These are phyloP conservation scores for Aspergillus bombycis DNA, from an alignment of 2,329 filamentous ascomycete genomes.

Conservation along the genomic window DNA sequence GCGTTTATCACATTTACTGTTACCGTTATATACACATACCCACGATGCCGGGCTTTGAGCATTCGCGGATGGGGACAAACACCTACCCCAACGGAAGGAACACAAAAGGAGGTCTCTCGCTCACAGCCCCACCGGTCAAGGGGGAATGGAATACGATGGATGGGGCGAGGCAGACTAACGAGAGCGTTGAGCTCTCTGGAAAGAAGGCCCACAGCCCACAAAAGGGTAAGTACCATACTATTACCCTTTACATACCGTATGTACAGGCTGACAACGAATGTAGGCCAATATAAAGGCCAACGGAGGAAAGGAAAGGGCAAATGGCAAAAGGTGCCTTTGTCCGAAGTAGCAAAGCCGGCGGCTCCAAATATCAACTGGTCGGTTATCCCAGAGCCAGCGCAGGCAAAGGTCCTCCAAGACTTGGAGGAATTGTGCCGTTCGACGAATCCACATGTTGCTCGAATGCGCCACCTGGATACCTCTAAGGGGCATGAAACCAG, in stretches of 20 bases:
- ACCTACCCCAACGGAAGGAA: neutral
- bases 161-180: too few relatives aligned
- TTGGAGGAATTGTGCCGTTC: neutral
- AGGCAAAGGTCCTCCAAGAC: neutral
- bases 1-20: neutral
- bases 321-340: neutral
- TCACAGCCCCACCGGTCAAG: neutral
- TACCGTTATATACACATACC: neutral
- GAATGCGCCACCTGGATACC: neutral
- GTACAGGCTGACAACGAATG: neutral
- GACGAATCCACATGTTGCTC: neutral
- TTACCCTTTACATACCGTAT: neutral
- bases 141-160: neutral
- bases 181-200: neutral
- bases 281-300: neutral
- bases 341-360: neutral
- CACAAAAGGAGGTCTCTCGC: accelerated
- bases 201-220: neutral
- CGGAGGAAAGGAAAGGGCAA: neutral
- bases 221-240: neutral
- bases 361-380: neutral
- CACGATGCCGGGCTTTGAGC: neutral
- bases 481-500: neutral
- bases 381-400: neutral
- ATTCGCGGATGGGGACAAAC: neutral